Conservation (phyloP, 2,329 filamentous ascomycete species). For the Xylariaceae sp. region DNA sequence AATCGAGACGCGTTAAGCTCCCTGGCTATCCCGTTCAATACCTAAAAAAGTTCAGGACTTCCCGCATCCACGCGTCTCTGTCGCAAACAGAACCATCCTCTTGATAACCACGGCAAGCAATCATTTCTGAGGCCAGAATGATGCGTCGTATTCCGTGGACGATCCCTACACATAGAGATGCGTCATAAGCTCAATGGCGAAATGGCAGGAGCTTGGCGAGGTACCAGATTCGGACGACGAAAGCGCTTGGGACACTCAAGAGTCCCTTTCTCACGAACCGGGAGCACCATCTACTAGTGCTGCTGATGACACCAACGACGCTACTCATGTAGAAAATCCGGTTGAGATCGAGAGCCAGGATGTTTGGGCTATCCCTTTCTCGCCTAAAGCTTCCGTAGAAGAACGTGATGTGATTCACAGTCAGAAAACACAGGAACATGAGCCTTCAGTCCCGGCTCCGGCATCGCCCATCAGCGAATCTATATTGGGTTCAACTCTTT, state of each 20-base stretch:
- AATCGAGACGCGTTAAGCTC: slow-evolving; percentile 11
- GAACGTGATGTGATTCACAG: slow-evolving; percentile 26
- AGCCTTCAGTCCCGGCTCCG: slow-evolving; percentile 18
- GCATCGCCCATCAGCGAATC: slow-evolving; percentile 15
- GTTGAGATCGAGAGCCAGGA: slow-evolving; percentile 7
- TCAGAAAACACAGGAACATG: slow-evolving; percentile 14
- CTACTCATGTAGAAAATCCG: not conserved
- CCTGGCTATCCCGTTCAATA: not conserved
- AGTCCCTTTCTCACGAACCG: slow-evolving; percentile 25
- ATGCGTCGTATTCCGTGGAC: not conserved
- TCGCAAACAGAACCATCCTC: not conserved
- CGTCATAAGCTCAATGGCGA: slow-evolving; percentile 34
- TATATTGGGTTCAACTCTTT: not conserved
- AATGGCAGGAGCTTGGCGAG: slow-evolving; percentile 41
- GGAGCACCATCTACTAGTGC: slow-evolving; percentile 6
- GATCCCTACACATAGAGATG: slow-evolving; percentile 27
- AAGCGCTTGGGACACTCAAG: slow-evolving; percentile 35
- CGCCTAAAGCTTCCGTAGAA: slow-evolving; percentile 21
- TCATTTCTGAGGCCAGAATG: slow-evolving; percentile 7
- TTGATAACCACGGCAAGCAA: not conserved
- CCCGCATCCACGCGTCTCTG: slow-evolving; percentile 13
- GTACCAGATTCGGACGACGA: slow-evolving; percentile 43
- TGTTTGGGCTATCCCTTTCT: slow-evolving; percentile 32
- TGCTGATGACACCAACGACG: not conserved
- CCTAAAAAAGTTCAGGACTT: not conserved